Percentiles rank a stretch among this genome's conserved stretches.
Evolutionary conservation across 441 rosid genomes (phyloP).

Genomic region (Omphalea diandra): DNA sequence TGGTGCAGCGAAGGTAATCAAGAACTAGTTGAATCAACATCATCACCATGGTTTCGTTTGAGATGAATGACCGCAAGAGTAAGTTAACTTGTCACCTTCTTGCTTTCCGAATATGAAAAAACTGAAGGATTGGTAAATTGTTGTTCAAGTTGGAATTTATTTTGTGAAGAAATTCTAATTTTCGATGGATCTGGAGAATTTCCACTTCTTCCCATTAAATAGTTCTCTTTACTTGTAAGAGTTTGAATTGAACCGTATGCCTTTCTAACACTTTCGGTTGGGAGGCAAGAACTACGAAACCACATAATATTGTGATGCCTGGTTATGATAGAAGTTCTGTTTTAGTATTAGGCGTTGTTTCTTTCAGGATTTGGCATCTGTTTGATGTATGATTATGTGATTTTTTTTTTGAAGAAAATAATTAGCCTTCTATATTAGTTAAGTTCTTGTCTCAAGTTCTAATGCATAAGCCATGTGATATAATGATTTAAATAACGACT

Average conservation of each 20-base stretch:
- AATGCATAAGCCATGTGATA: neutral
- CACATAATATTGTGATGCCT: neutral
- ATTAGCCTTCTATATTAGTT: neutral
- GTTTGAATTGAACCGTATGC: too few relatives aligned
- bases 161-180: neutral
- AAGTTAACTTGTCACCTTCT: conserved; percentile 19
- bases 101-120: neutral
- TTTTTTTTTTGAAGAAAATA: neutral
- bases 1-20: conserved; percentile 25
- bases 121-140: neutral
- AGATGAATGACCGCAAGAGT: conserved; percentile 79
- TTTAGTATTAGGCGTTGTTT: neutral
- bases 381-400: neutral
- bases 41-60: conserved; percentile 65
- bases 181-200: neutral
- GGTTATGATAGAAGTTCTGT: too few relatives aligned
- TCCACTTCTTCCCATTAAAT: neutral
- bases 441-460: neutral
- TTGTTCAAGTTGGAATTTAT: neutral
- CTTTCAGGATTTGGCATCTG: neutral
- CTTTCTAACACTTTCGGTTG: neutral
- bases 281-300: neutral
- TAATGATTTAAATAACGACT: too few relatives aligned
- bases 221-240: too few relatives aligned
- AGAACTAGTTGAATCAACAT: conserved; percentile 16